Evolutionary conservation across 192 early-diverging fungal species (phyloP), one percentile per base, ranked within the genome.

Genomic region (Phycomyces blakesleeanus): DNA sequence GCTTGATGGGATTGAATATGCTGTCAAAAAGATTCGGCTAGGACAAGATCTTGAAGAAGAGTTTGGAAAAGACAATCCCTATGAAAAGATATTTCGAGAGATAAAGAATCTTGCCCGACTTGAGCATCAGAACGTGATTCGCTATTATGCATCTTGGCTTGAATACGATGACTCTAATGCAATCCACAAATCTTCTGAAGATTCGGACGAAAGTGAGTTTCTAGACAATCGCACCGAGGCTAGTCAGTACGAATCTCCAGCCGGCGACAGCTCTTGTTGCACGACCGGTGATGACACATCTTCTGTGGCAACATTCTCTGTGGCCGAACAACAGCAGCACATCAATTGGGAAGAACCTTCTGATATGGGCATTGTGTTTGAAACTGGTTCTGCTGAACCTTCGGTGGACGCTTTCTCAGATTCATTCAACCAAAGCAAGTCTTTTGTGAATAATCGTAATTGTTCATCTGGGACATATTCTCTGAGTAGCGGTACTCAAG

Each of bases 61-160:
- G 54, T 18, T 6, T 47, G 25, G 56, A 20, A 39, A 58, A 39
- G 38, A 66, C 21, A 65, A 77, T 14, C 81, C 82, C 1, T 84
- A 78, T 40, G 78, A 84, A 42, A 87, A 90, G 73, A 94, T 93
- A 22, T 79, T 97, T 65, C 79, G 96, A 0, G 96, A 98, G 73
- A 92, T 95, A 54, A 97, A 93, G 70, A 85, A 88, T 22, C 81
- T 95, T 61, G 91, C 96, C 0, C 69, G 88, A 15, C 64, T 98
- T 44, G 80, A 89, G 51, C 95, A 98, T 74, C 82, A 79, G 18
- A 96, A 97, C 65, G 91, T 98, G 24, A 93, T 98, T 49, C 78
- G 97, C 5, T 98, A 98, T 70, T 95, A 90, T 69, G 83, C 85
- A 24, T 90, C 87, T 27, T 98, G 97, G 97, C 73, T 98, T 5